Base-by-base conservation (phyloP, 129 eudicot species). In the Artemisia annua region DNA sequence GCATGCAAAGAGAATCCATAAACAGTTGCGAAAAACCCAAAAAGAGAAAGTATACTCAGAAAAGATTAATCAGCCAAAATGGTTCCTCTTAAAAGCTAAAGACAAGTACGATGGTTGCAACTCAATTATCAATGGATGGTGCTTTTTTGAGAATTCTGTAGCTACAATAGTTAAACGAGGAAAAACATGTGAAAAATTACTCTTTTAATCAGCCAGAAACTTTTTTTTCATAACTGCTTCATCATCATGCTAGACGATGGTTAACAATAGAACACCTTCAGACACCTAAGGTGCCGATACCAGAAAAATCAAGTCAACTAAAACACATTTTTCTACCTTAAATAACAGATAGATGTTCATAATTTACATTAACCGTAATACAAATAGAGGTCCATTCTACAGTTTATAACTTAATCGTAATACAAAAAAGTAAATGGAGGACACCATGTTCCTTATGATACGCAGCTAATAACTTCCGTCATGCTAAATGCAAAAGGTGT, bases 401-500 rank as follows among this genome's bases (percentile, higher is more conserved):
- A 3, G 46, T 39, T 7, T 39, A 39, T 39, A 39, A 39, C 46
- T 39, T 39, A 8, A 39, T 39, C 11, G 2, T 2, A 8, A 39
- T 0, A 39, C 46, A 39, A 39, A 39, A 7, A 39, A 7, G 10
- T 9, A 1, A 39, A 39, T 39, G 46, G 2, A 7, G 46, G 11
- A 39, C 46, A 39, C 46, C 46, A 39, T 39, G 46, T 39, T 39
- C 46, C 46, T 39, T 39, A 39, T 7, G 46, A 13, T 35, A 24
- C 14, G 15, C 8, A 11, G 8, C 15, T 0, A 24, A 59, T 59
- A 48, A 63, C 51, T 73, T 48, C 69, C 13, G 50, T 48, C 58
- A 73, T 59, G 13, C 30, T 15, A 73, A 70, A 63, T 74, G 71
- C 22, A 74, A 73, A 51, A 50, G 43, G 7, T 32, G 43, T 7